These are phyloP conservation scores for Pichia insulana DNA, from an alignment of 805 yeast species.

Conservation along the genomic window DNA sequence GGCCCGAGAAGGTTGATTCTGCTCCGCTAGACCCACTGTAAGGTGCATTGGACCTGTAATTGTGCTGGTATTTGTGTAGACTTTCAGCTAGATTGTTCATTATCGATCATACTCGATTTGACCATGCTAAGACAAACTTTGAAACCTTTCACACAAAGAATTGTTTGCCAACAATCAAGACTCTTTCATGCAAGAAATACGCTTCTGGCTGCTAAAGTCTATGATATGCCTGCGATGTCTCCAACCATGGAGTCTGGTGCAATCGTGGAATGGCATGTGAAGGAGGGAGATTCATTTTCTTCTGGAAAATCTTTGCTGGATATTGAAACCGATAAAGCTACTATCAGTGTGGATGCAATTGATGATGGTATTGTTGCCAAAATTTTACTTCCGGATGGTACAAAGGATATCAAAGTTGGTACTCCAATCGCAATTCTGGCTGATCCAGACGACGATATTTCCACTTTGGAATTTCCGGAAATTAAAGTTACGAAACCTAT, in stretches of 20 bases:
- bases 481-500: slow-evolving; percentile 20
- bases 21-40: no score
- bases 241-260: slow-evolving; percentile 98
- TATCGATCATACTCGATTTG: no score
- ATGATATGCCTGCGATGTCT: slow-evolving; percentile 97
- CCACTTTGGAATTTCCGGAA: slow-evolving; percentile 51
- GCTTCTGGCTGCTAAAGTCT: slow-evolving; percentile 35
- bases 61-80: no score
- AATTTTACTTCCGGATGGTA: slow-evolving; percentile 64
- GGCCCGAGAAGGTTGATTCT: no score
- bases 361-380: slow-evolving; percentile 90
- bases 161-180: slow-evolving; percentile 1
- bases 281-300: slow-evolving; percentile 61
- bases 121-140: background rate
- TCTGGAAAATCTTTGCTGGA: slow-evolving; percentile 80
- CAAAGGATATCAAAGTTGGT: slow-evolving; percentile 76
- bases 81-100: no score
- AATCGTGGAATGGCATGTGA: slow-evolving; percentile 78
- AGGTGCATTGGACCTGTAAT: no score
- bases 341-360: slow-evolving; percentile 76
- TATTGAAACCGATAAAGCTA: slow-evolving; percentile 82
- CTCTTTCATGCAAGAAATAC: slow-evolving; percentile 26
- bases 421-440: slow-evolving; percentile 82
- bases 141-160: background rate
- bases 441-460: slow-evolving; percentile 77